Conservation (phyloP, 2,329 filamentous ascomycete species). For the Fusarium torreyae region DNA sequence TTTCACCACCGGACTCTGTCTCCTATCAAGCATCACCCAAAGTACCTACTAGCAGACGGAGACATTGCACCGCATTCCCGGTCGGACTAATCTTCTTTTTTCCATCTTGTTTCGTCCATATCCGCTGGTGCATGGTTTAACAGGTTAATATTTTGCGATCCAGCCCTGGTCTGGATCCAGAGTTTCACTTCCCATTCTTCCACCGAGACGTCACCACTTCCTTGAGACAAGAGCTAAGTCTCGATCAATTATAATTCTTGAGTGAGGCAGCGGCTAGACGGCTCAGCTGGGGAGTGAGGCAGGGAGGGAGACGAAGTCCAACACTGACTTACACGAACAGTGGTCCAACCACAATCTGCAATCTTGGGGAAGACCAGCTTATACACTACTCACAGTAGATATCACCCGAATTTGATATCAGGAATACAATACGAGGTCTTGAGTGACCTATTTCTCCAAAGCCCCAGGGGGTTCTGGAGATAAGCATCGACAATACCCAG, state of each 20-base stretch:
- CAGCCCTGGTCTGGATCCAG: conserved; percentile 16
- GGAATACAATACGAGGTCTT: conserved; percentile 16
- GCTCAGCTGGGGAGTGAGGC: conserved; percentile 5
- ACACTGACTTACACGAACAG: neutral
- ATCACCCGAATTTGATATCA: conserved; percentile 21
- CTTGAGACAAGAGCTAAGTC: conserved; percentile 20
- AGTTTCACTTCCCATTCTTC: conserved; percentile 26
- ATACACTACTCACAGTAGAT: conserved; percentile 7
- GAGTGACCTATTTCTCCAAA: no score
- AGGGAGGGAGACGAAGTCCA: neutral
- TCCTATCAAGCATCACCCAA: neutral
- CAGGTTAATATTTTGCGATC: conserved; percentile 14
- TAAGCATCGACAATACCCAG: conserved; percentile 1
- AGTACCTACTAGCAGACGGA: conserved; percentile 41
- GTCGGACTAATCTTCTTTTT: conserved; percentile 42
- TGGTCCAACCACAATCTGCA: conserved; percentile 1
- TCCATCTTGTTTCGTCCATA: conserved; percentile 41
- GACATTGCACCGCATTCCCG: conserved; percentile 33
- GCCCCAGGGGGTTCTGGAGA: conserved; percentile 23
- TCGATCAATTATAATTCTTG: conserved; percentile 5
- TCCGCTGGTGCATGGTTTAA: conserved; percentile 18
- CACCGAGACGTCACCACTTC: conserved; percentile 35
- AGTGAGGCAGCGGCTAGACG: conserved; percentile 12
- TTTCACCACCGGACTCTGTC: neutral
- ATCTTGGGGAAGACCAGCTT: neutral